Percentiles rank a stretch among this genome's conserved stretches.
These are phyloP conservation scores for Bipolaris zeicola DNA, from an alignment of 2,329 filamentous ascomycete species.

Conservation along the genomic window DNA sequence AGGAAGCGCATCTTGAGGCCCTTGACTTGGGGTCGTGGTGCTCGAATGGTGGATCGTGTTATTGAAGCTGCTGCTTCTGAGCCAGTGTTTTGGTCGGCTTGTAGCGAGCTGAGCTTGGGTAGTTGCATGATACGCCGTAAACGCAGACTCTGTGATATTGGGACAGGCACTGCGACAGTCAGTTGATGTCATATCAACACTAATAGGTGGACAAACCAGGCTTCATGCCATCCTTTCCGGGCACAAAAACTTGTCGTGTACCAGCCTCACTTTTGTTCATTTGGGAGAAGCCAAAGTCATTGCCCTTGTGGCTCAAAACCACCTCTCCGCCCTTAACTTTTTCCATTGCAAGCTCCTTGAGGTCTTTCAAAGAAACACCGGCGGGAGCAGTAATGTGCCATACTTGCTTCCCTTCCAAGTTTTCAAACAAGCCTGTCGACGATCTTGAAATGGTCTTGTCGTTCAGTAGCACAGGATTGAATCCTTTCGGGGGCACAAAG, in stretches of 20 bases:
- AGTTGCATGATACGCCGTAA: constrained; percentile 68
- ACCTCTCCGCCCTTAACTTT: constrained; percentile 59
- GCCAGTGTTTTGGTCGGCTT: constrained; percentile 49
- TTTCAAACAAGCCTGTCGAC: constrained; percentile 59
- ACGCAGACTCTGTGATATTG: constrained; percentile 66
- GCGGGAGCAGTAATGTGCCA: constrained; percentile 81
- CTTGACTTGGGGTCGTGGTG: constrained; percentile 68
- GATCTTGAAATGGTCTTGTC: constrained; percentile 42
- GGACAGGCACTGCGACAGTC: constrained; percentile 28
- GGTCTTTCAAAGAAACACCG: constrained; percentile 68
- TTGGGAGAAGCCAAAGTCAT: constrained; percentile 65
- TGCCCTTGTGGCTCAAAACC: constrained; percentile 67
- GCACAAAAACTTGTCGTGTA: constrained; percentile 66
- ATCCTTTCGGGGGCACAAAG: constrained; percentile 51
- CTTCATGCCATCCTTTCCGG: constrained; percentile 62
- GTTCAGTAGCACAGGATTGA: constrained; percentile 57
- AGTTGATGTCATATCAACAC: constrained; percentile 5
- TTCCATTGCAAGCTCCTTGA: constrained; percentile 69
- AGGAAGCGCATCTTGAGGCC: constrained; percentile 70
- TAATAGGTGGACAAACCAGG: constrained; percentile 53
- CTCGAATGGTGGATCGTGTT: constrained; percentile 57
- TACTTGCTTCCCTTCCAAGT: constrained; percentile 72
- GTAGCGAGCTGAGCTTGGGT: constrained; percentile 49
- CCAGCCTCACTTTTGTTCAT: constrained; percentile 58
- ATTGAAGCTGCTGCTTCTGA: constrained; percentile 50